Evolutionary conservation across 192 early-diverging fungal genomes (phyloP).

Genomic region (Coemansia pectinata): DNA sequence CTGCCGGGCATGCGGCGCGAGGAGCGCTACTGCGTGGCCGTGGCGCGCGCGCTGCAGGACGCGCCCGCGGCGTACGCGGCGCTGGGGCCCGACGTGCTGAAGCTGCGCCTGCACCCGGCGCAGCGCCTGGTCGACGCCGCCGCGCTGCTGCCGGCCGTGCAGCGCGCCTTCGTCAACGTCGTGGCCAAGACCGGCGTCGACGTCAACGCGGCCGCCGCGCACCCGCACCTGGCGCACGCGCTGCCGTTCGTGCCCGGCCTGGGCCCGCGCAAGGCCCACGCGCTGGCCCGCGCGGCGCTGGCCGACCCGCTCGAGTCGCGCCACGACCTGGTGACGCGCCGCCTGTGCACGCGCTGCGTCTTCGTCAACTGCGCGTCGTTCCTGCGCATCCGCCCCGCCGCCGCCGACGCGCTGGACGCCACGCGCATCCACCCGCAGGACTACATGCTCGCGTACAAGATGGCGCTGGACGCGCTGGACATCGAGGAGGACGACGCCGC

Average conservation of each 20-base stretch:
- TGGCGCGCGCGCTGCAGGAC: conserved; percentile 84
- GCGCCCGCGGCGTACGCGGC: conserved; percentile 79
- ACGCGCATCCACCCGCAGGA: conserved; percentile 96
- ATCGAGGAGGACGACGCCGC: conserved; percentile 80
- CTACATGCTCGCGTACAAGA: conserved; percentile 93
- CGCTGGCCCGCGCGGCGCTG: too few relatives aligned
- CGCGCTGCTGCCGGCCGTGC: conserved; percentile 63
- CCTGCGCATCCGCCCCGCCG: conserved; percentile 72
- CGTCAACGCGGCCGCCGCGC: conserved; percentile 75
- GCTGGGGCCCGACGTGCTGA: conserved; percentile 62
- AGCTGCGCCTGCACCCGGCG: conserved; percentile 71
- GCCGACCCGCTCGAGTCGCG: conserved; percentile 60
- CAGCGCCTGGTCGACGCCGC: conserved; percentile 75
- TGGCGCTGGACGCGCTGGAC: conserved; percentile 94
- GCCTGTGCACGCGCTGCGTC: conserved; percentile 67
- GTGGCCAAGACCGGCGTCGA: conserved; percentile 86
- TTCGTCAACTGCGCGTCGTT: conserved; percentile 96
- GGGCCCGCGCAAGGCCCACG: conserved; percentile 89
- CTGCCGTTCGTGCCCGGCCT: conserved; percentile 91
- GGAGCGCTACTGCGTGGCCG: conserved; percentile 83
- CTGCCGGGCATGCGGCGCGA: conserved; percentile 67
- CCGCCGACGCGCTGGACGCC: conserved; percentile 85
- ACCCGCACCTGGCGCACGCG: conserved; percentile 66
- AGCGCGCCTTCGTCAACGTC: conserved; percentile 87
- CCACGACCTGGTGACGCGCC: conserved; percentile 66